These are phyloP conservation scores for Endocarpon pusillum DNA, from an alignment of 495 filamentous ascomycete species.

Conservation along the genomic window DNA sequence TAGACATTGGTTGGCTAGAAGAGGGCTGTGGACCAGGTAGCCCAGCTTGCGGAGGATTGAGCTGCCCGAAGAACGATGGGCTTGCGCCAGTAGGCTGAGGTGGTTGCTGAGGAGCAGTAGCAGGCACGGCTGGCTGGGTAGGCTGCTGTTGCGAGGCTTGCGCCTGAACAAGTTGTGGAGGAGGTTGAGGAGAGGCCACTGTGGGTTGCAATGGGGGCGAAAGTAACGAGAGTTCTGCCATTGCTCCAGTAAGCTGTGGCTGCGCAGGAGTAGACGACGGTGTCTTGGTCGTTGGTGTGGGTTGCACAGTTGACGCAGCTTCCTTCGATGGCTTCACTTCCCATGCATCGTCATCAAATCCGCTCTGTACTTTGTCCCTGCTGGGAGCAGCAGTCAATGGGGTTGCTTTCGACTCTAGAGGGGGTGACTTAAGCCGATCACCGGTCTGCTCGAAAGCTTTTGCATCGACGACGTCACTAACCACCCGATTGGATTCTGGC, in stretches of 20 bases:
- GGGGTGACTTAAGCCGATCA: slow-evolving; percentile 24
- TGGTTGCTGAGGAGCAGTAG: slow-evolving; percentile 33
- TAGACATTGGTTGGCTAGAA: too few relatives aligned
- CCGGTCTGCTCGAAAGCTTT: slow-evolving; percentile 62
- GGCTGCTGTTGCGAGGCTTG: slow-evolving; percentile 24
- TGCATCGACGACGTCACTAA: slow-evolving; percentile 69
- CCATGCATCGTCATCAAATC: slow-evolving; percentile 97
- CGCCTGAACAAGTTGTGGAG: slow-evolving; percentile 18
- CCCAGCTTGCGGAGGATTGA: slow-evolving; percentile 13
- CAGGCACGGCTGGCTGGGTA: slow-evolving; percentile 24
- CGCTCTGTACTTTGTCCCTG: slow-evolving; percentile 26
- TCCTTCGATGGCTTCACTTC: slow-evolving; percentile 83
- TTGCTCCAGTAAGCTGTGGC: slow-evolving; percentile 44
- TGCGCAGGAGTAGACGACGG: slow-evolving; percentile 21
- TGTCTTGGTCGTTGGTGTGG: slow-evolving; percentile 15
- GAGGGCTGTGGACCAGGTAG: slow-evolving; percentile 11
- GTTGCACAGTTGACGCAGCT: slow-evolving; percentile 18
- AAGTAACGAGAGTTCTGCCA: slow-evolving; percentile 66
- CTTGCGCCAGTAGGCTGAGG: slow-evolving; percentile 33
- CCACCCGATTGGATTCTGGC: slow-evolving; percentile 68
- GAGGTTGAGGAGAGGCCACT: slow-evolving; percentile 30
- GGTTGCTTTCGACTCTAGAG: slow-evolving; percentile 26
- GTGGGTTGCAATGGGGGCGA: slow-evolving; percentile 61
- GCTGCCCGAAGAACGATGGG: slow-evolving; percentile 32
- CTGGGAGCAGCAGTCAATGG: slow-evolving; percentile 29